Percentiles rank a stretch among this genome's conserved stretches.
Evolutionary conservation across 768 basidiomycete species (phyloP).

Genomic region (Kondoa subrosea): DNA sequence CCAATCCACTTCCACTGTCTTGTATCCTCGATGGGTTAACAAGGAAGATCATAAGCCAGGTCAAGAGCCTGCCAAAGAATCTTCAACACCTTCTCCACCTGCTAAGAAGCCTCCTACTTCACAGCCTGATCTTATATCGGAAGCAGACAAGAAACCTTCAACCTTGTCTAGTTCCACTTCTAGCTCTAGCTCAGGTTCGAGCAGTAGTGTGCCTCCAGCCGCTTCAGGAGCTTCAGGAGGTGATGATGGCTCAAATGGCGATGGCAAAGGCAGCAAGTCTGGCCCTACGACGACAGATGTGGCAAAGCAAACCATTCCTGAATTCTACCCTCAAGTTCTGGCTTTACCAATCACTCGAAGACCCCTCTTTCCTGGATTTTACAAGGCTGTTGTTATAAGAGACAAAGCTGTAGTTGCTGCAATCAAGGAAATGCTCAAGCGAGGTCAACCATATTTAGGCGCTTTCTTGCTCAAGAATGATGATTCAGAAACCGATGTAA

Average conservation of each 20-base stretch:
- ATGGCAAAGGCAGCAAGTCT: not conserved
- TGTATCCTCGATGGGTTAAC: not conserved
- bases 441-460: conserved; percentile 90
- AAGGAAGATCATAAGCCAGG: not conserved
- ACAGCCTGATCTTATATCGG: too few relatives aligned
- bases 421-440: conserved; percentile 90
- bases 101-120: too few relatives aligned
- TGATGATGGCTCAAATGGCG: too few relatives aligned
- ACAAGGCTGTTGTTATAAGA: conserved; percentile 87
- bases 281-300: conserved; percentile 12
- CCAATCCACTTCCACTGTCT: not conserved
- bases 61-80: not conserved
- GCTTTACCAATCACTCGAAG: conserved; percentile 88
- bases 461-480: conserved; percentile 93
- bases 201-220: not conserved
- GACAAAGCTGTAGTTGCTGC: conserved; percentile 81
- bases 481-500: conserved; percentile 76
- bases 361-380: conserved; percentile 92
- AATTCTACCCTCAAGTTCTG: conserved; percentile 79
- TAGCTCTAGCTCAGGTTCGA: too few relatives aligned
- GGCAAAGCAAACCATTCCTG: conserved; percentile 43
- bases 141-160: not conserved
- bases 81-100: too few relatives aligned
- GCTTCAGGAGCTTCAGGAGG: not conserved
- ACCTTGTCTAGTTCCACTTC: not conserved